phyloP scores from a whole-genome alignment of 139 green algal species.

The Choricystis sp. region DNA sequence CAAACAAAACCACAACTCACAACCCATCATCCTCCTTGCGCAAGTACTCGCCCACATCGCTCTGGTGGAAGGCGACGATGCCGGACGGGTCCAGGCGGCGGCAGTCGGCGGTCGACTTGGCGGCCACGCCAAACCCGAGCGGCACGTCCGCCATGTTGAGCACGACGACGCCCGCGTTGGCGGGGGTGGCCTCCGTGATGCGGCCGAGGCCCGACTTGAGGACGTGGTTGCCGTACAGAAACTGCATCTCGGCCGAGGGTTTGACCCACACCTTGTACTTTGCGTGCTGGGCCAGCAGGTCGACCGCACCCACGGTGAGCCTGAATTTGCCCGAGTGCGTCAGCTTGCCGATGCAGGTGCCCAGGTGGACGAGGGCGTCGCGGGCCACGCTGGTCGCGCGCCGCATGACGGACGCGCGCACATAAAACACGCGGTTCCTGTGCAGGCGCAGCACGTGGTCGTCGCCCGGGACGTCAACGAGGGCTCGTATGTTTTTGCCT shows the following conservation, averaged over 20 bases:
- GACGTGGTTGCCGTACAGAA: slow-evolving; percentile 97
- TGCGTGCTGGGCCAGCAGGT: slow-evolving; percentile 73
- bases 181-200: slow-evolving; percentile 92
- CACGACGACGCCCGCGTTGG: slow-evolving; percentile 69
- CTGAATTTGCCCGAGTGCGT: slow-evolving; percentile 92
- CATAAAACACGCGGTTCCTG: slow-evolving; percentile 91
- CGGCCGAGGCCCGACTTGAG: slow-evolving; percentile 88
- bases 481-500: slow-evolving; percentile 84
- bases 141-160: slow-evolving; percentile 84
- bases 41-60: slow-evolving; percentile 77
- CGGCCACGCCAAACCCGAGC: slow-evolving; percentile 87
- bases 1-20: too few species aligned
- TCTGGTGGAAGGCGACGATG: slow-evolving; percentile 91
- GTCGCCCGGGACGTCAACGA: slow-evolving; percentile 73
- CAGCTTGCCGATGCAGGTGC: slow-evolving; percentile 89
- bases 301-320: slow-evolving; percentile 77
- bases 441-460: slow-evolving; percentile 79
- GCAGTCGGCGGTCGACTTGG: slow-evolving; percentile 83
- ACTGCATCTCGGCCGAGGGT: slow-evolving; percentile 91
- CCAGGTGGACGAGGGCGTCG: slow-evolving; percentile 80
- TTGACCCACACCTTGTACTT: slow-evolving; percentile 99
- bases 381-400: slow-evolving; percentile 67
- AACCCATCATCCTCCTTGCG: slow-evolving; percentile 42
- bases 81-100: slow-evolving; percentile 68
- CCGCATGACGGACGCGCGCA: slow-evolving; percentile 79